Evolutionary conservation across 2,329 filamentous ascomycete species (phyloP), one percentile per base, ranked within the genome.

Genomic region (Hymenoscyphus infarciens): DNA sequence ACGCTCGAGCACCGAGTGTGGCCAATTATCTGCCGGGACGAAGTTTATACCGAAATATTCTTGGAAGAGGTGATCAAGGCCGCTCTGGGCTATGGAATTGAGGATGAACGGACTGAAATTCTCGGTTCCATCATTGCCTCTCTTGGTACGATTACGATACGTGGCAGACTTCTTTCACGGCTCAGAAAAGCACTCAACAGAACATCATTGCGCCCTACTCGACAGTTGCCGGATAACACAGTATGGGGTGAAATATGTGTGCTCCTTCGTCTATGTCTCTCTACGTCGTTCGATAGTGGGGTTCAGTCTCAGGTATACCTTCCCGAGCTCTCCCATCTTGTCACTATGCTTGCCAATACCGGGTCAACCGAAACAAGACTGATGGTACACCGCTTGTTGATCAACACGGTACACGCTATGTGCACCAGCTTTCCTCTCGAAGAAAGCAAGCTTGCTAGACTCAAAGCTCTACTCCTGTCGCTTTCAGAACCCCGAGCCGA

Each of bases 231-330:
- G 8, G 87, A 90, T 63, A 89, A 89, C 67, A 79, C 82, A 1
- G 86, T 88, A 8, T 90, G 87, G 87, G 76, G 80, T n/a, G 87
- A 90, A 73, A 85, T 90, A 31, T 88, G 86, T 70, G 80, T 89
- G 55, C 76, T 90, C 35, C 77, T 90, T 57, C 84, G 86, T 55
- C 87, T 90, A 66, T 88, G 85, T 64, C 76, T 89, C 15, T 83
- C 86, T 1, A 77, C 88, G 58, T 89, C 87, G 1, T 90, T 90
- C 67, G 84, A 89, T 72, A 87, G 83, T 66, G 84, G 86, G 25
- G 81, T 87, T 15, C 87, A 90, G 73, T 82, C 86, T 3, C 87
- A 89, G 72, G 78, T 89, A 54, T 90, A 85, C 68, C 76, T 90
- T 5, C 87, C 87, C 0, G 87, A 90, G 71, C 80, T 90, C 55